phyloP scores from a whole-genome alignment of 2,329 filamentous ascomycete species.

The Aspergillus sp. region DNA sequence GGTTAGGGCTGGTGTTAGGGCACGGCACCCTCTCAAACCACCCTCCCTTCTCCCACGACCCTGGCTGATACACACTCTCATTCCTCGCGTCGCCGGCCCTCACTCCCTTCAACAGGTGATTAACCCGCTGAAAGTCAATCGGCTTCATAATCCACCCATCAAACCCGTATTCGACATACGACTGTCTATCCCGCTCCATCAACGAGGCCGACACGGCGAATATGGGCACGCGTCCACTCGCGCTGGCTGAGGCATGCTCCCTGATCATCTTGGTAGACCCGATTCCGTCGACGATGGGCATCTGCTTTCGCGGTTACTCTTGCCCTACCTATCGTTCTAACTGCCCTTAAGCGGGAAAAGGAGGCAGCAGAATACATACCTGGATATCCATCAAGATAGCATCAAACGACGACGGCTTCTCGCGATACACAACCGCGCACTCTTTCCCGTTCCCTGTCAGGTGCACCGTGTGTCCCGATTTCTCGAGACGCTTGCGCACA shows the following conservation, averaged over 20 bases:
- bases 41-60: slow-evolving; percentile 75
- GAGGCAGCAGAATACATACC: slow-evolving; percentile 41
- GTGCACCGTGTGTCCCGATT: slow-evolving; percentile 59
- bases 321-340: slow-evolving; percentile 1
- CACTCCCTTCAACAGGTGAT: slow-evolving; percentile 60
- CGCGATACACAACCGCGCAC: slow-evolving; percentile 61
- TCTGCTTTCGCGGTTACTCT: slow-evolving; percentile 55
- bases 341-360: neutral
- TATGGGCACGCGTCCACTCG: slow-evolving; percentile 61
- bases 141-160: slow-evolving; percentile 91
- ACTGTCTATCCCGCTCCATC: slow-evolving; percentile 43
- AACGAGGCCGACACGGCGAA: slow-evolving; percentile 64
- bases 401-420: slow-evolving; percentile 57
- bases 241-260: slow-evolving; percentile 50
- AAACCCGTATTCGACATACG: slow-evolving; percentile 68
- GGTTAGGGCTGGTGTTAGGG: no score
- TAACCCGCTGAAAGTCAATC: slow-evolving; percentile 68
- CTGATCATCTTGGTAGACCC: slow-evolving; percentile 77
- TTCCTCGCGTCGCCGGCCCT: slow-evolving; percentile 50
- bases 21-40: slow-evolving; percentile 74
- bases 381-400: slow-evolving; percentile 90
- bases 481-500: slow-evolving; percentile 68
- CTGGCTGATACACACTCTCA: slow-evolving; percentile 58
- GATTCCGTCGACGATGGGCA: slow-evolving; percentile 84
- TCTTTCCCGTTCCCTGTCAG: slow-evolving; percentile 78